A percentile compares a stretch with the other conserved stretches of the same genome.
Evolutionary conservation across 2,329 filamentous ascomycete species (phyloP).

Genomic region (Karstenula rhodostoma): DNA sequence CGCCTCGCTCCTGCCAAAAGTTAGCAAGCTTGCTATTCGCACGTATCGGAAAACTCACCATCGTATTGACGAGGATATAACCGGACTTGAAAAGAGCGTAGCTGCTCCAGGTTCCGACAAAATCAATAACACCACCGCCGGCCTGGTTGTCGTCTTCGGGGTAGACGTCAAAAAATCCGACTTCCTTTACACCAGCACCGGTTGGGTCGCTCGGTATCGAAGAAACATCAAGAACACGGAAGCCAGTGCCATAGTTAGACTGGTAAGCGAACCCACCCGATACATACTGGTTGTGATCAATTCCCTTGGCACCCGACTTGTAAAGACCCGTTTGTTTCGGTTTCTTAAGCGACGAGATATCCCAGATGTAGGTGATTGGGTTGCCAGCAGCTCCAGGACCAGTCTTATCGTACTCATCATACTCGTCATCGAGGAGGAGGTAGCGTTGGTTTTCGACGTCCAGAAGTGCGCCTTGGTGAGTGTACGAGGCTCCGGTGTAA

Average conservation of each 20-base stretch:
- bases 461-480: constrained; percentile 66
- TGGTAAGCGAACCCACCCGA: constrained; percentile 53
- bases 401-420: constrained; percentile 49
- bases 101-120: constrained; percentile 55
- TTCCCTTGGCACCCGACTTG: constrained; percentile 48
- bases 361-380: constrained; percentile 52
- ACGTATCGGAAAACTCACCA: constrained; percentile 23
- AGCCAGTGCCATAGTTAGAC: constrained; percentile 54
- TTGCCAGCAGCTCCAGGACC: constrained; percentile 45
- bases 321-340: constrained; percentile 55
- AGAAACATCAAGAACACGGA: constrained; percentile 53
- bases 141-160: constrained; percentile 52
- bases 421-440: constrained; percentile 51
- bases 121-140: constrained; percentile 51
- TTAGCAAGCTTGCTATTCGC: neutral
- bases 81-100: constrained; percentile 53
- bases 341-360: constrained; percentile 42
- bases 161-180: constrained; percentile 55
- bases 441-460: constrained; percentile 46
- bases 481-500: constrained; percentile 66
- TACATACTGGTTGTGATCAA: constrained; percentile 60
- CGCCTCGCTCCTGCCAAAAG: constrained; percentile 41
- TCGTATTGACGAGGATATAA: constrained; percentile 51
- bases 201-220: constrained; percentile 53
- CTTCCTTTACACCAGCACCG: constrained; percentile 52